Conservation (phyloP, 108 stramenopile genomes). For the Nitzschia inconspicua region DNA sequence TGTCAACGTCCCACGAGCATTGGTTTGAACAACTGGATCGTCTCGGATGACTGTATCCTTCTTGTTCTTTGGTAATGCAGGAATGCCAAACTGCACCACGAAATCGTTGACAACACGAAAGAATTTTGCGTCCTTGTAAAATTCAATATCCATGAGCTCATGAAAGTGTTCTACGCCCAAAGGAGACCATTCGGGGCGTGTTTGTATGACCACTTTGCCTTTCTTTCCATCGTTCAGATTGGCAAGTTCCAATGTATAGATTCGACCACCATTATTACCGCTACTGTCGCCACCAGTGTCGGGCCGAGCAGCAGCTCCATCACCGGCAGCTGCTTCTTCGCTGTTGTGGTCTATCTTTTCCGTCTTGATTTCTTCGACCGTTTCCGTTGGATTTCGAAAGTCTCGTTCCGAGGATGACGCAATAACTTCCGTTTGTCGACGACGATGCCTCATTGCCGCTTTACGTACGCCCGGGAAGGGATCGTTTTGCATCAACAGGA, state of each 20-base stretch:
- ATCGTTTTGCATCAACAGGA: slow-evolving; percentile 16
- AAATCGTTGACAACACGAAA: slow-evolving; percentile 76
- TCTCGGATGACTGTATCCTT: slow-evolving; percentile 46
- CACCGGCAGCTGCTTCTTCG: neutral
- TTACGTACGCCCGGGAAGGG: slow-evolving; percentile 28
- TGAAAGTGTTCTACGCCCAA: slow-evolving; percentile 68
- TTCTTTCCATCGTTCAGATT: slow-evolving; percentile 23
- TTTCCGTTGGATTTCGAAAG: slow-evolving; percentile 3
- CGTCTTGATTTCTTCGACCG: neutral
- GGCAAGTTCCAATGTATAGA: slow-evolving; percentile 20
- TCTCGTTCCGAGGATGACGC: slow-evolving; percentile 7
- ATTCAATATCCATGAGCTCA: slow-evolving; percentile 46
- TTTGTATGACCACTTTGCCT: slow-evolving; percentile 48
- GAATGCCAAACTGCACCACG: slow-evolving; percentile 86
- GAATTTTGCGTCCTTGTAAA: slow-evolving; percentile 68
- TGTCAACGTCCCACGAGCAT: slow-evolving; percentile 73
- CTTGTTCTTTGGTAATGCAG: slow-evolving; percentile 54
- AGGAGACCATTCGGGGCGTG: slow-evolving; percentile 73
- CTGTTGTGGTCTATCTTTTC: slow-evolving; percentile 5
- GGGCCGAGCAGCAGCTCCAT: neutral
- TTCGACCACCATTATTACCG: neutral
- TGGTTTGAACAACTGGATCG: slow-evolving; percentile 79
- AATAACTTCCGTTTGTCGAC: slow-evolving; percentile 6
- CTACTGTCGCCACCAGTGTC: neutral
- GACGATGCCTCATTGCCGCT: slow-evolving; percentile 26